Evolutionary conservation across 2,329 filamentous ascomycete species (phyloP).

Genomic region (Fonsecaea pugnacius): DNA sequence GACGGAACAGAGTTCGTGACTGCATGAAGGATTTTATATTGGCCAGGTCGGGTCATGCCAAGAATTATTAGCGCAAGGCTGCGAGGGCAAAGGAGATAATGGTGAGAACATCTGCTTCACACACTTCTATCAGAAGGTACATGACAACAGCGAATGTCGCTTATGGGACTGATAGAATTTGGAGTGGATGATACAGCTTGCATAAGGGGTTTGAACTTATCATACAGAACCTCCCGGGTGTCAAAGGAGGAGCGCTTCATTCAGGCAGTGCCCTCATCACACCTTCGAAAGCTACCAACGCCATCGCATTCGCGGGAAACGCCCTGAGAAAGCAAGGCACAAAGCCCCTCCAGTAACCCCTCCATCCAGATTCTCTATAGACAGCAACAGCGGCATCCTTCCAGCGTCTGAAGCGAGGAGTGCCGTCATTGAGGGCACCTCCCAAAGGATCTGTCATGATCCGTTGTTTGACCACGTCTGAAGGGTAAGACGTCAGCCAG

Average conservation of each 20-base stretch:
- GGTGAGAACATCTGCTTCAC: background rate
- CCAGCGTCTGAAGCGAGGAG: conserved; percentile 74
- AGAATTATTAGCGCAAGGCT: conserved; percentile 19
- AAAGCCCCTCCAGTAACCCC: conserved; percentile 91
- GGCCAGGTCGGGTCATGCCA: background rate
- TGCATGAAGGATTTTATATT: conserved; percentile 1
- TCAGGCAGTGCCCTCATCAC: conserved; percentile 70
- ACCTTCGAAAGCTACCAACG: conserved; percentile 88
- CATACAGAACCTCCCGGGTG: background rate
- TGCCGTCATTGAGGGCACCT: conserved; percentile 68
- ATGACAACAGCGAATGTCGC: background rate
- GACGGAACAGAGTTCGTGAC: background rate
- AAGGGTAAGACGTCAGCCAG: conserved; percentile 90
- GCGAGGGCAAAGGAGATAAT: conserved; percentile 3
- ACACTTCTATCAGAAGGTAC: background rate
- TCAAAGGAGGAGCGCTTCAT: conserved; percentile 13
- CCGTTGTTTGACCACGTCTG: conserved; percentile 91
- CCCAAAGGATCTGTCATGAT: conserved; percentile 95
- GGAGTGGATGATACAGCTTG: background rate
- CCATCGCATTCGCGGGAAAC: conserved; percentile 95
- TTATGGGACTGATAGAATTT: background rate
- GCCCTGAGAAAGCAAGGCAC: conserved; percentile 90
- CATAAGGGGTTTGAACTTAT: background rate
- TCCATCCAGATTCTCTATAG: conserved; percentile 74
- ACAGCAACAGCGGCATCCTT: conserved; percentile 77